Base-by-base conservation (phyloP, 495 filamentous ascomycete species). In the Entonaema liquescens region DNA sequence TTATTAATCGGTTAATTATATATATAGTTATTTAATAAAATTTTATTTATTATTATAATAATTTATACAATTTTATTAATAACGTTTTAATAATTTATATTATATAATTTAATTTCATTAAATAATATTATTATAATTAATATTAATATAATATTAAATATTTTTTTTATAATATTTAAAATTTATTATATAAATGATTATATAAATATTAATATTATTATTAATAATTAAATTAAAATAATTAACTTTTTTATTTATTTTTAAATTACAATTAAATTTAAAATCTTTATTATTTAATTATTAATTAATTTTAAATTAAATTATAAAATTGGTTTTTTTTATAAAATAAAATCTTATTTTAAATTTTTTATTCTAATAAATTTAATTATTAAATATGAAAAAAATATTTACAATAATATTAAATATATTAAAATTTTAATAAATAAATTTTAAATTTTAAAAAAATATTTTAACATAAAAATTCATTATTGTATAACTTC, bases 141-240 rank as follows among this genome's bases (percentile, higher is more conserved):
- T n/a, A n/a, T n/a, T n/a, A n/a, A n/a, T n/a, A n/a, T n/a, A n/a
- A n/a, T n/a, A n/a, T n/a, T n/a, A n/a, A n/a, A n/a, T n/a, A n/a
- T n/a, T n/a, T n/a, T n/a, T n/a, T n/a, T n/a, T n/a, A n/a, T n/a
- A n/a, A n/a, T n/a, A n/a, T n/a, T n/a, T n/a, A 25, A 3, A 49
- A 49, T 49, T 21, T 3, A 49, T n/a, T n/a, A n/a, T n/a, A n/a
- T n/a, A n/a, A n/a, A n/a, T n/a, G n/a, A n/a, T n/a, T n/a, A n/a
- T n/a, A 25, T 19, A 21, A 49, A 49, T 49, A 49, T 21, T 49
- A 49, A 49, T 21, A 21, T 19, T 49, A 49, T 49, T 49, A 49
- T 49, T 21, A 49, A 49, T 23, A 49, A 49, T n/a, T 49, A 21
- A 49, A 49, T 21, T 49, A 19, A 49, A n/a, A n/a, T n/a, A 49